These are phyloP conservation scores for Huntiella abstrusa DNA, from an alignment of 2,329 filamentous ascomycete species.

Conservation along the genomic window DNA sequence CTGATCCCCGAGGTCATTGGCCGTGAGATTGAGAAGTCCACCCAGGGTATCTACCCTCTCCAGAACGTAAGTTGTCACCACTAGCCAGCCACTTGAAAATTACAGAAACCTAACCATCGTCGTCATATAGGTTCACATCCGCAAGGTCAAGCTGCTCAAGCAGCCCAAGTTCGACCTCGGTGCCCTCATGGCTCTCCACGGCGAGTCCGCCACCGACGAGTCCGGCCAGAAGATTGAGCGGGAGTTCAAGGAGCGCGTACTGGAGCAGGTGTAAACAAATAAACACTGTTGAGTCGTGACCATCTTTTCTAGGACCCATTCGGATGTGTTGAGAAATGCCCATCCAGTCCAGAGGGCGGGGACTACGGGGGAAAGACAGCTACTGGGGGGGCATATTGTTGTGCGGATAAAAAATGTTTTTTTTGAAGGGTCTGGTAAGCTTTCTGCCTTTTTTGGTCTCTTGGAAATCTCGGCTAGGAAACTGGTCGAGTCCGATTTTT, in stretches of 20 bases:
- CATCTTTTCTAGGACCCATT: slow-evolving; percentile 4
- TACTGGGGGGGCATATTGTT: no score
- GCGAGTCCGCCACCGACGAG: slow-evolving; percentile 91
- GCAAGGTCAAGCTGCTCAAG: slow-evolving; percentile 99
- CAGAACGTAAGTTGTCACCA: slow-evolving; percentile 58
- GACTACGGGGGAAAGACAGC: no score
- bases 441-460: slow-evolving; percentile 8
- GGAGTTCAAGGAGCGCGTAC: slow-evolving; percentile 97
- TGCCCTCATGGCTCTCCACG: slow-evolving; percentile 87
- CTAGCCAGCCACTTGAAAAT: background rate
- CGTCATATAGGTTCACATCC: slow-evolving; percentile 71
- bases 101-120: slow-evolving; percentile 17
- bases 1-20: slow-evolving; percentile 98
- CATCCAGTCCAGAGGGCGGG: no score
- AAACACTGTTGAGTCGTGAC: slow-evolving; percentile 12
- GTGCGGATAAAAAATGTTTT: no score
- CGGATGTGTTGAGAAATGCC: no score
- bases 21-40: slow-evolving; percentile 98
- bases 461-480: background rate
- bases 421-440: background rate
- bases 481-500: no score
- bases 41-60: slow-evolving; percentile 97
- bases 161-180: slow-evolving; percentile 97
- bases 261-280: slow-evolving; percentile 68
- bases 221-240: slow-evolving; percentile 96